Evolutionary conservation across 192 early-diverging fungal species (phyloP).

Genomic region (Backusella morwellensis): DNA sequence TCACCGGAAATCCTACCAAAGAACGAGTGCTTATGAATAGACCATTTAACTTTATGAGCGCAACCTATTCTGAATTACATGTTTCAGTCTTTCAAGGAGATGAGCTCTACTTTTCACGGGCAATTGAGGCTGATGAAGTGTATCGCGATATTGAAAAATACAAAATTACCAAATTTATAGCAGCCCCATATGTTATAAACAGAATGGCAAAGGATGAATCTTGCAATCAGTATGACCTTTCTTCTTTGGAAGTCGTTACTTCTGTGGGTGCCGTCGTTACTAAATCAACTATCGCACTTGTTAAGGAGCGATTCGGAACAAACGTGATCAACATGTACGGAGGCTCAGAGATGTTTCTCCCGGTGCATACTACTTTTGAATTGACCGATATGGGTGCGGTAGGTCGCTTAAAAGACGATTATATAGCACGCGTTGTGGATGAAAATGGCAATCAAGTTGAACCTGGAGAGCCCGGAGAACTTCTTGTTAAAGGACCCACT

Average conservation of each 20-base stretch:
- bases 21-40: background rate
- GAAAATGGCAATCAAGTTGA: conserved; percentile 36
- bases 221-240: background rate
- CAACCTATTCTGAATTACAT: background rate
- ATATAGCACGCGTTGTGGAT: conserved; percentile 42
- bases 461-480: conserved; percentile 24
- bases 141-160: background rate
- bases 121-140: conserved; percentile 11
- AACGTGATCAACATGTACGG: background rate
- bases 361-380: background rate
- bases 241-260: background rate
- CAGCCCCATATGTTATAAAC: background rate
- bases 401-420: conserved; percentile 31
- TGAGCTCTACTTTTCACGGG: conserved; percentile 8
- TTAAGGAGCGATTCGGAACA: background rate
- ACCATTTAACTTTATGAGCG: background rate
- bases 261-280: background rate
- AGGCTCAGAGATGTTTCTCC: background rate
- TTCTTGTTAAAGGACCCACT: background rate
- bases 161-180: background rate
- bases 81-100: background rate
- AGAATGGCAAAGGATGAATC: background rate
- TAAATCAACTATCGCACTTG: background rate
- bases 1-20: background rate
- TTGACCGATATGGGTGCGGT: conserved; percentile 22